A percentile compares a stretch with the other conserved stretches of the same genome.
These are phyloP conservation scores for Linum usitatissimum DNA, from an alignment of 345 rosid genomes.

Conservation along the genomic window DNA sequence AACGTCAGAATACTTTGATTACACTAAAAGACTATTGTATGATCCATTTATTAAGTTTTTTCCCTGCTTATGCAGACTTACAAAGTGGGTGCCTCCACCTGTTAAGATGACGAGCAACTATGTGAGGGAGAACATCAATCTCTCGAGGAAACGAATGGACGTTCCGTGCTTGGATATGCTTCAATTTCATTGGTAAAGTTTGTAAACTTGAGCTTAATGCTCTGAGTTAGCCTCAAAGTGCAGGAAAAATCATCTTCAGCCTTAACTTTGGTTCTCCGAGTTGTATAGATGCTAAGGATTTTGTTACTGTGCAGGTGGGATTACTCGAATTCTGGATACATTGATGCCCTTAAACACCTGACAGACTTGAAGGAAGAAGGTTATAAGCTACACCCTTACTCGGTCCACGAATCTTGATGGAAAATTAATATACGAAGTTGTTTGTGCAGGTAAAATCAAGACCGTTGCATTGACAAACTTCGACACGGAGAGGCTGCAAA, in stretches of 20 bases:
- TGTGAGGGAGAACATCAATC: constrained; percentile 55
- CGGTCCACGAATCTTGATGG: constrained; percentile 13
- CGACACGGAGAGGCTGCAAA: constrained; percentile 75
- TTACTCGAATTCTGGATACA: constrained; percentile 76
- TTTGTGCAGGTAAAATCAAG: constrained; percentile 67
- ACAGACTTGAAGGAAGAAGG: constrained; percentile 90
- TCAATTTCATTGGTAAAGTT: constrained; percentile 80
- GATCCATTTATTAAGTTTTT: neutral
- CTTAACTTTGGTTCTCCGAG: neutral
- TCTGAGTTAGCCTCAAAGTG: too few species aligned
- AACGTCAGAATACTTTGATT: neutral
- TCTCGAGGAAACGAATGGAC: constrained; percentile 87
- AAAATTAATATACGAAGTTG: constrained; percentile 15
- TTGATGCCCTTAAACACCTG: constrained; percentile 79
- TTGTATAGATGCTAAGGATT: neutral
- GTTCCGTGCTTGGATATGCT: constrained; percentile 92
- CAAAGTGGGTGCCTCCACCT: constrained; percentile 98
- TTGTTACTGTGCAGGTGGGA: constrained; percentile 60
- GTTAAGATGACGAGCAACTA: constrained; percentile 81
- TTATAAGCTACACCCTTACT: constrained; percentile 13
- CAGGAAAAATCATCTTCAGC: too few species aligned
- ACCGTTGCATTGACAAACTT: constrained; percentile 91
- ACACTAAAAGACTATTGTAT: neutral
- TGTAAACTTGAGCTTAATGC: too few species aligned
- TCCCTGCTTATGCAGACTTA: constrained; percentile 43